A percentile compares a stretch with the other conserved stretches of the same genome.
Conservation (phyloP, 805 yeast species). For the Saccharomycopsis oosterbeekiorum region DNA sequence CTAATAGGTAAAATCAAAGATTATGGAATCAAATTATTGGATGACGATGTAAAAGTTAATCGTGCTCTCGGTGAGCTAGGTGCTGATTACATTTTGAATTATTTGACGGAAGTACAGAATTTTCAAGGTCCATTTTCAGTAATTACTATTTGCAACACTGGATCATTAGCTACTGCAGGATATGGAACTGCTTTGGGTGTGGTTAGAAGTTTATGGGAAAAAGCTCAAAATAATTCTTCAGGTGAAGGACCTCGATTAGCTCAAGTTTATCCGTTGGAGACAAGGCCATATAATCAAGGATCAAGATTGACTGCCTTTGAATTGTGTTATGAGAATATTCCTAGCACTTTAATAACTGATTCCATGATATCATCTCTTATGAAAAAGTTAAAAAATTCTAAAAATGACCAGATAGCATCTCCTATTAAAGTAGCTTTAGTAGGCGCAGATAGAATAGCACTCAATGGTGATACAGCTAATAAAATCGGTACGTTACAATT, state of each 20-base stretch:
- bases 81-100: slow-evolving; percentile 47
- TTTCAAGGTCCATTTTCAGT: slow-evolving; percentile 65
- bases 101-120: slow-evolving; percentile 32
- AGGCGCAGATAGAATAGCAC: slow-evolving; percentile 91
- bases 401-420: slow-evolving; percentile 23
- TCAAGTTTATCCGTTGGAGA: slow-evolving; percentile 81
- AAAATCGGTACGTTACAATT: slow-evolving; percentile 93
- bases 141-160: slow-evolving; percentile 91
- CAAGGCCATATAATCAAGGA: slow-evolving; percentile 96
- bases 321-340: slow-evolving; percentile 73
- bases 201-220: slow-evolving; percentile 57
- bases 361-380: slow-evolving; percentile 82
- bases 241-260: slow-evolving; percentile 39
- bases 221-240: slow-evolving; percentile 23
- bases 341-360: slow-evolving; percentile 83
- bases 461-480: slow-evolving; percentile 93
- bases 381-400: slow-evolving; percentile 26
- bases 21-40: slow-evolving; percentile 49
- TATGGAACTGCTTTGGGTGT: slow-evolving; percentile 96
- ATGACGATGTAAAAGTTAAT: slow-evolving; percentile 74
- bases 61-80: slow-evolving; percentile 74
- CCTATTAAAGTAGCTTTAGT: slow-evolving; percentile 86
- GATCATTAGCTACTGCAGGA: slow-evolving; percentile 94
- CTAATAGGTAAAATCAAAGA: slow-evolving; percentile 23
- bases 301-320: slow-evolving; percentile 89